Percentiles rank a stretch among this genome's conserved stretches.
phyloP scores from a whole-genome alignment of 805 yeast genomes.

The Pichia membranifaciens region DNA sequence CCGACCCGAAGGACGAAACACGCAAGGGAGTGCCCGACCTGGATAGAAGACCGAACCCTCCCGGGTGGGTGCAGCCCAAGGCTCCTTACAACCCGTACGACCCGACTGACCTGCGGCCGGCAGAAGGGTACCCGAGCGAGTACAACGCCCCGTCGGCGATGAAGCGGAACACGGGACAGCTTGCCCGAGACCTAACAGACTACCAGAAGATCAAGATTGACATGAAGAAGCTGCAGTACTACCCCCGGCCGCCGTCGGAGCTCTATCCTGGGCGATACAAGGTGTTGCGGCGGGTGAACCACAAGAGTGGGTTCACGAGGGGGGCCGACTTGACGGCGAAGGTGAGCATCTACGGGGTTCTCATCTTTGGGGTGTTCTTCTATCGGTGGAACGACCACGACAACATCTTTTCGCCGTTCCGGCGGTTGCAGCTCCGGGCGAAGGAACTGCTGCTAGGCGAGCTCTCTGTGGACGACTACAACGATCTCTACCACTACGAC shows the following conservation, averaged over 20 bases:
- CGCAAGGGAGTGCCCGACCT: constrained; percentile 23
- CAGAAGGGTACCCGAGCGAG: constrained; percentile 84
- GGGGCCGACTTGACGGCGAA: constrained; percentile 59
- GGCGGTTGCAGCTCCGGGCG: constrained; percentile 51
- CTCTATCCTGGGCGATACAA: constrained; percentile 76
- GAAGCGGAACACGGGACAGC: constrained; percentile 36
- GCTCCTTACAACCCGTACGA: constrained; percentile 88
- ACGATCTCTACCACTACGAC: constrained; percentile 49
- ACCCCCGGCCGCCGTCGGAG: constrained; percentile 71
- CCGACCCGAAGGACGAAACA: not conserved
- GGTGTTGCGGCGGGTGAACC: constrained; percentile 54
- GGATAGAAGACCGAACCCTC: constrained; percentile 67
- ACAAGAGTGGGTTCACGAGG: constrained; percentile 45
- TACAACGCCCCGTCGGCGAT: constrained; percentile 59
- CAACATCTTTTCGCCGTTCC: constrained; percentile 63
- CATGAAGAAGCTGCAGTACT: constrained; percentile 67
- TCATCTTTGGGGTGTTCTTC: constrained; percentile 61
- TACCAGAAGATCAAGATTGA: constrained; percentile 63
- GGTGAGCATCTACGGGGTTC: constrained; percentile 41
- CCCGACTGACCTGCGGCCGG: constrained; percentile 67
- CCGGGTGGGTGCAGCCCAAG: constrained; percentile 73
- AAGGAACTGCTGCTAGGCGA: constrained; percentile 51
- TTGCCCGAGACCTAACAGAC: constrained; percentile 65
- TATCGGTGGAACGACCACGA: constrained; percentile 82
- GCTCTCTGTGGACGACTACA: constrained; percentile 52